Evolutionary conservation across 441 rosid species (phyloP).

Genomic region (Gossypium laxum): DNA sequence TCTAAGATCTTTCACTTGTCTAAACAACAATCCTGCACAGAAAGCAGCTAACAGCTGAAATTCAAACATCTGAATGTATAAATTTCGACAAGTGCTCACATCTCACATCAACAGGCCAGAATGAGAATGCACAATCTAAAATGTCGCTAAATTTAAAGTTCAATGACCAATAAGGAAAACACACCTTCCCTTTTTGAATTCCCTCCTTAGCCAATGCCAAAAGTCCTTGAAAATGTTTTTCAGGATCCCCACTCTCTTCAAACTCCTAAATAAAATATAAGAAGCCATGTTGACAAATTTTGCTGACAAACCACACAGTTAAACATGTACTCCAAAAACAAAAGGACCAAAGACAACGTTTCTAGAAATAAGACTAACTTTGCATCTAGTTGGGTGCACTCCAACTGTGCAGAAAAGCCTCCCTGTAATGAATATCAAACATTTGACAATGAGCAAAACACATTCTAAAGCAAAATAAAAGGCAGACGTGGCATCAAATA

Average conservation of each 20-base stretch:
- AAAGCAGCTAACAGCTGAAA: neutral
- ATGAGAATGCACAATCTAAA: neutral
- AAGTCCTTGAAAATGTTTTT: conserved; percentile 69
- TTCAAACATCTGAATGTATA: neutral
- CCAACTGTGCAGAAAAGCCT: conserved; percentile 91
- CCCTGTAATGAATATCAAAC: conserved; percentile 31
- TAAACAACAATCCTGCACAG: neutral
- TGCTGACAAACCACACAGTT: neutral
- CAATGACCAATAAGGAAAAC: neutral
- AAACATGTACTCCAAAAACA: conserved; percentile 5
- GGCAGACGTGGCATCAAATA: neutral
- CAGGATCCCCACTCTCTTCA: conserved; percentile 82
- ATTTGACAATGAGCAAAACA: neutral
- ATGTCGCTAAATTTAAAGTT: neutral
- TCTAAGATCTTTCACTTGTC: neutral
- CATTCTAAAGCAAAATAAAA: neutral
- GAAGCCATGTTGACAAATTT: conserved; percentile 14
- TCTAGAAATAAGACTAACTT: conserved; percentile 28
- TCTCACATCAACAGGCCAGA: neutral
- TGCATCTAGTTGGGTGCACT: conserved; percentile 92
- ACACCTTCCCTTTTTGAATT: conserved; percentile 53
- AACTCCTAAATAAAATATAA: conserved; percentile 47
- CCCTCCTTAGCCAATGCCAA: conserved; percentile 72
- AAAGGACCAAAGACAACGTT: conserved; percentile 5
- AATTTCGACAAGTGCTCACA: neutral